Evolutionary conservation across 163 green algal species (phyloP), one percentile per base, ranked within the genome.

Genomic region (Trebouxia gelatinosa): DNA sequence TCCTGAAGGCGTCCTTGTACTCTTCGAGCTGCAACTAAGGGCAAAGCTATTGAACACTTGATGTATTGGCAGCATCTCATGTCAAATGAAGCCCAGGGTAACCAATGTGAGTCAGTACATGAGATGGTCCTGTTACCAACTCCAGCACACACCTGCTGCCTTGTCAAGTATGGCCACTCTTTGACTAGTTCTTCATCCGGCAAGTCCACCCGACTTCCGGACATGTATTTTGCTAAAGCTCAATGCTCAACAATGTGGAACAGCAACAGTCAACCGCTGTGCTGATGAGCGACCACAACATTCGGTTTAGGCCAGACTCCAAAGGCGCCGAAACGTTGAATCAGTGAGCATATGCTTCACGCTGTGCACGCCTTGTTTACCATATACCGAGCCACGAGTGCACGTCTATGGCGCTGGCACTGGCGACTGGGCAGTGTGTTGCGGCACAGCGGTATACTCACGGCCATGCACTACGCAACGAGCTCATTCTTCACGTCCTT

Each of bases 161-260:
- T 70, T 13, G 74, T 62, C 35, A 79, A 35, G n/a, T 46, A 79
- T 31, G 74, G 74, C 74, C 74, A 79, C 57, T 79, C 74, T 43
- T 79, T 31, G 21, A 11, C 31, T 46, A 79, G 37, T 59, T 79
- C 57, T 43, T 79, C 59, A n/a, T 79, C 74, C 46, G 74, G n/a
- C n/a, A 71, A 38, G 54, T 79, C 74, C 59, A 39, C 74, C 43
- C 43, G 43, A 17, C 68, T 59, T 29, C 68, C 46, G 46, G 68
- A 59, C 68, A 76, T 76, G 68, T 61, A 59, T 23, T 6, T 46
- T 51, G 35, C 23, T 34, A n/a, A n/a, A n/a, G n/a, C n/a, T n/a
- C n/a, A n/a, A n/a, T n/a, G n/a, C n/a, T n/a, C n/a, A n/a, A n/a
- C n/a, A n/a, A n/a, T n/a, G n/a, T n/a, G n/a, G n/a, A n/a, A n/a